Conservation (phyloP, 352 stramenopile species). For the Globisporangium mamillatum region DNA sequence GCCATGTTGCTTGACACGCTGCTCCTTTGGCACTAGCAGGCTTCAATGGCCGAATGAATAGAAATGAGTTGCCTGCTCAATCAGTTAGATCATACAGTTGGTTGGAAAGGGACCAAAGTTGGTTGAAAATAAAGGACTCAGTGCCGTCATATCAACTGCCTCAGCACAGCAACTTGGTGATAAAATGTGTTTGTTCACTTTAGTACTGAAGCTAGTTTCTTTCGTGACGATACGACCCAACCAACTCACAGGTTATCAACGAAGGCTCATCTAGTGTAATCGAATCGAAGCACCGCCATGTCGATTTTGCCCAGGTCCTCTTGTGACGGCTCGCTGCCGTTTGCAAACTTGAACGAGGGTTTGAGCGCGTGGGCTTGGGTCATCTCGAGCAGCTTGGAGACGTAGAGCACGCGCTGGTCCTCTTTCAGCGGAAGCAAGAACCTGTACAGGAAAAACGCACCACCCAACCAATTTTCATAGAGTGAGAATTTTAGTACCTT, state of each 20-base stretch:
- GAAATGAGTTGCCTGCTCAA: too few species aligned
- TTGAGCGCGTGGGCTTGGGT: constrained; percentile 28
- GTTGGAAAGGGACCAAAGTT: too few species aligned
- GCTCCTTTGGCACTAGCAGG: too few species aligned
- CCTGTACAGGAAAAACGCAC: constrained; percentile 20
- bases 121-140: background rate
- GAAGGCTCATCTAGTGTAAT: constrained; percentile 16
- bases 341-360: constrained; percentile 31
- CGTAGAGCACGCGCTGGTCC: constrained; percentile 62
- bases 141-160: too few species aligned
- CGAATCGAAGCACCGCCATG: constrained; percentile 58
- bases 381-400: constrained; percentile 70
- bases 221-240: too few species aligned
- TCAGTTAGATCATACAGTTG: too few species aligned
- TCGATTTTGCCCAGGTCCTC: constrained; percentile 55
- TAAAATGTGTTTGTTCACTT: too few species aligned
- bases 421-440: constrained; percentile 73
- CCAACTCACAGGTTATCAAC: too few species aligned
- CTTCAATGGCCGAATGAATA: too few species aligned
- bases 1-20: too few species aligned
- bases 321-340: constrained; percentile 26
- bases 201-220: too few species aligned
- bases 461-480: background rate
- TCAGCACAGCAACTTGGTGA: too few species aligned
- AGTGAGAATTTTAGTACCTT: background rate